These are phyloP conservation scores for Sclerotinia spermophila DNA, from an alignment of 2,329 filamentous ascomycete genomes.

Conservation along the genomic window DNA sequence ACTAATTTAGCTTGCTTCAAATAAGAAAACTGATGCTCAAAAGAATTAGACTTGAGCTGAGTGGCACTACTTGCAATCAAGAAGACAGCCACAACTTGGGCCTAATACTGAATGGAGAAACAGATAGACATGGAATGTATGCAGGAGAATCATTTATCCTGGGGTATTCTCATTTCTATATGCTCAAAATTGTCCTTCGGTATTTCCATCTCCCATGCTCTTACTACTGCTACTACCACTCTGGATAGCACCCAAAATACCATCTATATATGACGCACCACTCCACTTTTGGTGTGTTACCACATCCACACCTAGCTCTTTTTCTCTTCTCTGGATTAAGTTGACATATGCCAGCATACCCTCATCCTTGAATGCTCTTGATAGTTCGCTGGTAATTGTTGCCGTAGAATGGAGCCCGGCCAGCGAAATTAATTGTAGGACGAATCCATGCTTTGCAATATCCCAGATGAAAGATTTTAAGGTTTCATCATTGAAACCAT, in stretches of 20 bases:
- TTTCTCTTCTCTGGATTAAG: slow-evolving; percentile 82
- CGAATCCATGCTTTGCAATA: slow-evolving; percentile 81
- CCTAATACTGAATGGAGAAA: too few relatives aligned
- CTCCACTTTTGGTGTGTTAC: slow-evolving; percentile 48
- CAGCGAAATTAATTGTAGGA: slow-evolving; percentile 63
- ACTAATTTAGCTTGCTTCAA: rapidly evolving
- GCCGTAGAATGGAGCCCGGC: slow-evolving; percentile 65
- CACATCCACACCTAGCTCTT: slow-evolving; percentile 58
- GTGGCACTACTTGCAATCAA: background rate
- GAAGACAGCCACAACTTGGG: background rate
- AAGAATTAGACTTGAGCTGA: background rate
- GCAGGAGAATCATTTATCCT: too few relatives aligned
- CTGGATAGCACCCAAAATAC: slow-evolving; percentile 84
- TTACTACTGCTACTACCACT: slow-evolving; percentile 84
- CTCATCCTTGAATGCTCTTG: slow-evolving; percentile 77
- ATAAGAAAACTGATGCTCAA: background rate
- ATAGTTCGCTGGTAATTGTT: slow-evolving; percentile 67
- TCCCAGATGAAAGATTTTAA: slow-evolving; percentile 96
- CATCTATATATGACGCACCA: slow-evolving; percentile 74
- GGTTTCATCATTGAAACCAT: slow-evolving; percentile 80
- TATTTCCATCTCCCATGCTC: slow-evolving; percentile 95
- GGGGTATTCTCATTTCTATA: background rate
- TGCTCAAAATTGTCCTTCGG: slow-evolving; percentile 62
- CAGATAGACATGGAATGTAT: background rate
- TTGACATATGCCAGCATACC: slow-evolving; percentile 99